Conservation (phyloP, 768 basidiomycete species). For the Boletus huronensis region DNA sequence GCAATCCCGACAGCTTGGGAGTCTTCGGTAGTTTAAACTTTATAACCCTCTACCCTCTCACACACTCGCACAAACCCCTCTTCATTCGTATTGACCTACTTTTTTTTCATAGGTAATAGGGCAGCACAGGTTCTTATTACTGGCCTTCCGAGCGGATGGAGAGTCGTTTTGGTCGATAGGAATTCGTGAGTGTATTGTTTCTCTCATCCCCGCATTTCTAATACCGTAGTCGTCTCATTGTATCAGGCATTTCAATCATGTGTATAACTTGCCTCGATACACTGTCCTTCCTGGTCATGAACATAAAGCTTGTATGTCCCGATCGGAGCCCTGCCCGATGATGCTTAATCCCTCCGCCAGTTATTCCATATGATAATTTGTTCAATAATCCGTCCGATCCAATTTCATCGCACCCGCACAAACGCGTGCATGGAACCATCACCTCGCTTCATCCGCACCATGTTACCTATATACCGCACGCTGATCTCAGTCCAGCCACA, state of each 20-base stretch:
- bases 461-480: slow-evolving; percentile 29
- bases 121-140: slow-evolving; percentile 49
- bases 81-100: not conserved
- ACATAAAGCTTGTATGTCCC: slow-evolving; percentile 56
- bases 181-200: slow-evolving; percentile 45
- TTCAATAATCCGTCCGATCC: slow-evolving; percentile 31
- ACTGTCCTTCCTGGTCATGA: slow-evolving; percentile 58
- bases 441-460: slow-evolving; percentile 37
- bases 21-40: not conserved
- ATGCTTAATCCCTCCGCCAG: slow-evolving; percentile 17
- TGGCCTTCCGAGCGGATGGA: slow-evolving; percentile 49
- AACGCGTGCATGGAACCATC: slow-evolving; percentile 45
- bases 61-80: not conserved
- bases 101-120: slow-evolving; percentile 37
- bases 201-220: not conserved
- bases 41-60: not conserved
- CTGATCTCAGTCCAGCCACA: not conserved
- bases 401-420: slow-evolving; percentile 18
- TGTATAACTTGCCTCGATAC: slow-evolving; percentile 58
- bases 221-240: not conserved
- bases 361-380: slow-evolving; percentile 54
- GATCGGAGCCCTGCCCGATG: too few species aligned
- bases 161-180: slow-evolving; percentile 54
- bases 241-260: slow-evolving; percentile 48
- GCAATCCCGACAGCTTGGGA: not conserved